Evolutionary conservation across 2,329 filamentous ascomycete species (phyloP).

Genomic region (Fusarium penzigii): DNA sequence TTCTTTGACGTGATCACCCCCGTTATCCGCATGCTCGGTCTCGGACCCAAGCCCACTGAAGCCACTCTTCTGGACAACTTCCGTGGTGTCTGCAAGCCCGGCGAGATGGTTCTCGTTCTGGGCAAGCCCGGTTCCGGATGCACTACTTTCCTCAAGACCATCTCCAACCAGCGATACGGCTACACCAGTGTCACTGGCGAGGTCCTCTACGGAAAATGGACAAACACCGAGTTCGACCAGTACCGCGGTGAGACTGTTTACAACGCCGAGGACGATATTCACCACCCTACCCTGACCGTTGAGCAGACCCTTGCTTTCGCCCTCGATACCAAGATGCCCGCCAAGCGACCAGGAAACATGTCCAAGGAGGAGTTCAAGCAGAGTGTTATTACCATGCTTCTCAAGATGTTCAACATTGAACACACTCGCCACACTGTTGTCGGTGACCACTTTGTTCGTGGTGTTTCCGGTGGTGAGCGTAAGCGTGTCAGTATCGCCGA

Average conservation of each 20-base stretch:
- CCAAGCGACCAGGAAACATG: conserved; percentile 74
- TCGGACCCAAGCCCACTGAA: conserved; percentile 68
- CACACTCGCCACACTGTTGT: conserved; percentile 85
- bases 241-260: conserved; percentile 85
- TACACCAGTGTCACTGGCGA: conserved; percentile 64
- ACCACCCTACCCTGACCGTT: conserved; percentile 83
- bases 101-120: conserved; percentile 86
- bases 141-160: conserved; percentile 68
- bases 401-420: conserved; percentile 94
- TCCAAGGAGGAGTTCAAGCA: conserved; percentile 75
- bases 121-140: conserved; percentile 75
- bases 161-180: conserved; percentile 64
- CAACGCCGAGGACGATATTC: conserved; percentile 77
- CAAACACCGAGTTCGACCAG: conserved; percentile 67
- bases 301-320: conserved; percentile 86
- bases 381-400: conserved; percentile 69
- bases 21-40: conserved; percentile 61
- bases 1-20: conserved; percentile 77
- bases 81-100: conserved; percentile 69
- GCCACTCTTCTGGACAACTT: conserved; percentile 74
- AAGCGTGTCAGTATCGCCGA: conserved; percentile 77
- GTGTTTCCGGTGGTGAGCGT: conserved; percentile 73
- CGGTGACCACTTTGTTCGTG: conserved; percentile 77
- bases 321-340: conserved; percentile 80
- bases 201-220: conserved; percentile 75